phyloP scores from a whole-genome alignment of 192 early-diverging fungal genomes.

The Chytriomyces sp. region DNA sequence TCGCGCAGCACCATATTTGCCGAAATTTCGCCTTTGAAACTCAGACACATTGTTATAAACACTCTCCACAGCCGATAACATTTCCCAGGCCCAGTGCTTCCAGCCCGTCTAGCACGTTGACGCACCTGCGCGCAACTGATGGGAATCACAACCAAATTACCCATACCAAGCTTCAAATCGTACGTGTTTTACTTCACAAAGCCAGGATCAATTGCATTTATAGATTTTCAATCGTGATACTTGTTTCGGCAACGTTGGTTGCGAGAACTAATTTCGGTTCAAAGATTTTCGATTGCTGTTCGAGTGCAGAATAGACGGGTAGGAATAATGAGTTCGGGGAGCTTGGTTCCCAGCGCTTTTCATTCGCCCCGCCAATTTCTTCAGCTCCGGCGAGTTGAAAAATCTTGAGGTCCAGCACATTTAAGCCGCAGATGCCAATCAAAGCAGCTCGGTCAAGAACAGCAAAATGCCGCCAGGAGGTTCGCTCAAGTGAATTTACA shows the following conservation, averaged over 20 bases:
- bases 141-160: conserved; percentile 93
- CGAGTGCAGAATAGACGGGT: conserved; percentile 50
- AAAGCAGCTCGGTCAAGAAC: conserved; percentile 99
- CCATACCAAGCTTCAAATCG: conserved; percentile 95
- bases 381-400: conserved; percentile 74
- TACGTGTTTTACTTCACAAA: conserved; percentile 96
- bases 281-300: conserved; percentile 96
- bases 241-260: conserved; percentile 99
- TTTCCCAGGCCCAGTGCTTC: conserved; percentile 94
- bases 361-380: too few relatives aligned
- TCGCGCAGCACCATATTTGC: conserved; percentile 89
- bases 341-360: too few relatives aligned
- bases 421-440: conserved; percentile 78
- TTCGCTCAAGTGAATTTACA: conserved; percentile 96
- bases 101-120: conserved; percentile 94
- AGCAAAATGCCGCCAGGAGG: conserved; percentile 91
- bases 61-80: conserved; percentile 94
- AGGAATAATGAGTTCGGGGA: too few relatives aligned
- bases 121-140: conserved; percentile 92
- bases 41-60: conserved; percentile 94
- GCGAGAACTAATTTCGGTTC: conserved; percentile 97
- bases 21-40: conserved; percentile 96
- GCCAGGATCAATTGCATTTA: conserved; percentile 97
- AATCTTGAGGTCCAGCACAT: conserved; percentile 76
- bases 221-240: conserved; percentile 93